These are phyloP conservation scores for Begonia fuchsioides DNA, from an alignment of 306 rosid genomes.

Conservation along the genomic window DNA sequence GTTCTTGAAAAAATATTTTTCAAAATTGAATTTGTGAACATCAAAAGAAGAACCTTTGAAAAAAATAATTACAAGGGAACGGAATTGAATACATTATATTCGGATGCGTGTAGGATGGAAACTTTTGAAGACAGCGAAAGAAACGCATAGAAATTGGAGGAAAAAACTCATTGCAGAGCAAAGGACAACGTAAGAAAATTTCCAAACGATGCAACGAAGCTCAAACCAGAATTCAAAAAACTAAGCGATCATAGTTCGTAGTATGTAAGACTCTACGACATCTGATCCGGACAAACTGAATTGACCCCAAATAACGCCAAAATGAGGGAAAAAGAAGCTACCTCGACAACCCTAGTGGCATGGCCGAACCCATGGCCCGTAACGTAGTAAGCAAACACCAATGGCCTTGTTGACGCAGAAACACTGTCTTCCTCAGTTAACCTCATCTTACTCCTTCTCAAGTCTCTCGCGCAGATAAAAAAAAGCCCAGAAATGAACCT, in stretches of 20 bases:
- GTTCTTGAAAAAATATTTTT: not conserved
- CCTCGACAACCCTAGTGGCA: constrained; percentile 94
- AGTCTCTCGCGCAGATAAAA: too few relatives aligned
- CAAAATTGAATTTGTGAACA: too few relatives aligned
- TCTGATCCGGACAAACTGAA: not conserved
- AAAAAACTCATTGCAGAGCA: not conserved
- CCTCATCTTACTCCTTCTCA: constrained; percentile 31
- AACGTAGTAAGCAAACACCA: constrained; percentile 83
- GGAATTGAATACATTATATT: too few relatives aligned
- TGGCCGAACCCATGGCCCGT: constrained; percentile 98
- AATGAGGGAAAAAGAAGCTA: constrained; percentile 2
- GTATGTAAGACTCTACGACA: not conserved
- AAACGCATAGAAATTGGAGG: too few relatives aligned
- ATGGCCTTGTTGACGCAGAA: constrained; percentile 55
- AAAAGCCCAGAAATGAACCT: too few relatives aligned
- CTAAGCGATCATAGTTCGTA: not conserved
- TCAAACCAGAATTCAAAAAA: not conserved
- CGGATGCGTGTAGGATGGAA: too few relatives aligned
- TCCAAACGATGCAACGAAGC: not conserved
- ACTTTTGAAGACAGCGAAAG: too few relatives aligned
- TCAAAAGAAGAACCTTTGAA: too few relatives aligned
- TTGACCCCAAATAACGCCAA: not conserved
- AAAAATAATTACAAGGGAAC: too few relatives aligned
- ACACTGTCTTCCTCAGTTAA: constrained; percentile 53
- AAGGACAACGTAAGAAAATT: not conserved